Evolutionary conservation across 441 rosid species (phyloP), one percentile per base, ranked within the genome.

Genomic region (Corymbia citriodora): DNA sequence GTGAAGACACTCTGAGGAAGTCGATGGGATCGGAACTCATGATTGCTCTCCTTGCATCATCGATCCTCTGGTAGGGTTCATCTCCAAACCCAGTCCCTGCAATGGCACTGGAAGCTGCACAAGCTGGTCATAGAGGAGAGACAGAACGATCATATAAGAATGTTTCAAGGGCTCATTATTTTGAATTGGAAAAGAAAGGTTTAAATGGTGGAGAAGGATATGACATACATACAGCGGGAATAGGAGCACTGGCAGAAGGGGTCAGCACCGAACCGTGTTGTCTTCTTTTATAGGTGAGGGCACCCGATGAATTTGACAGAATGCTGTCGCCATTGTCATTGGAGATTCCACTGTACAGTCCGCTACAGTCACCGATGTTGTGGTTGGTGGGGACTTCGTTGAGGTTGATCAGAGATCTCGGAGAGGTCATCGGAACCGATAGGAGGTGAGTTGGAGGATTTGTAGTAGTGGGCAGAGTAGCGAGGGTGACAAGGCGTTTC

Each of bases 201-300:
- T 6, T 23, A 23, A 45, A 79, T 1, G 85, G 53, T 23, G 50
- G 85, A 79, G 85, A 79, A 79, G 85, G 85, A 45, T 45, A 27
- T 87, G 89, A 31, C 57, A 57, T 14, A 81, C 92, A 50, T 93
- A 93, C 96, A 55, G 88, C 88, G 45, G 92, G 90, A 55, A 87
- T 68, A 61, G 89, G 72, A 88, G 88, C 36, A 59, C 81, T 70
- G 89, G 87, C 36, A 23, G 55, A n/a, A 49, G 91, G 55, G 79
- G n/a, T 79, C 85, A 45, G 85, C 85, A 45, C 53, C 52, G 15
- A 18, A 74, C 63, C 25, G 21, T 92, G 91, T 68, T 89, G 88
- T 92, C 95, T 90, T 91, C 96, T 93, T 52, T 93, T 95, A 92
- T 93, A 95, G 8, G 95, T 93, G 59, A 90, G 91, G 31, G 94